Evolutionary conservation across 2,329 filamentous ascomycete genomes (phyloP), one percentile per base, ranked within the genome.

Genomic region (Scedosporium dehoogii): DNA sequence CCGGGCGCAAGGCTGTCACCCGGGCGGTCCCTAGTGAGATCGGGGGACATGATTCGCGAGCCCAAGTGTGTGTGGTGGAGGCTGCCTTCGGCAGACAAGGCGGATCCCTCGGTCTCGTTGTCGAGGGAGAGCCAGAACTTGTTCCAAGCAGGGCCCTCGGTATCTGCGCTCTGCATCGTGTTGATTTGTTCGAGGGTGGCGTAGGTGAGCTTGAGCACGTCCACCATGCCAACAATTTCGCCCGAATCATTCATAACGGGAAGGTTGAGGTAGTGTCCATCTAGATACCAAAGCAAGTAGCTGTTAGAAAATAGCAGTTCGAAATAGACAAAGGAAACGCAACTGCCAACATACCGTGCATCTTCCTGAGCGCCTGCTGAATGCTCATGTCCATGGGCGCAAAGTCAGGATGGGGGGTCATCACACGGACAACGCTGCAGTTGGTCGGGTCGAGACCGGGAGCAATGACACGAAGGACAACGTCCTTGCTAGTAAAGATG

Each of bases 401-500:
- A 83, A 99, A 99, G 75, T 99, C 94, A 6, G 94, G 94, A 73
- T 99, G 94, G 67, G 94, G 94, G 41, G 94, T 99, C 94, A 99
- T 99, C 68, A 99, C 94, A 69, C 94, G 88, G 67, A 99, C 93
- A 65, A 99, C 94, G 73, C 93, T 97, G 83, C 94, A 99, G 71
- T 89, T 97, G 64, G 86, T 83, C 56, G 94, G 94, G 74, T 99
- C 94, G 64, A 99, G 83, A 18, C 94, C 94, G 59, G 94, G 94
- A 62, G 94, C 94, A 77, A 99, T 99, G 64, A 99, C 94, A 75
- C 94, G 91, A 63, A 99, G 83, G 64, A 99, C 94, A 59, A 99
- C 93, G 77, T 99, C 94, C 79, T 99, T 99, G 80, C 94, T 97
- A 64, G 94, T 99, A 74, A 99, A 99, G 72, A 99, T 99, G 77